These are phyloP conservation scores for Euphorbia neoarborescens DNA, from an alignment of 441 rosid genomes.

Conservation along the genomic window DNA sequence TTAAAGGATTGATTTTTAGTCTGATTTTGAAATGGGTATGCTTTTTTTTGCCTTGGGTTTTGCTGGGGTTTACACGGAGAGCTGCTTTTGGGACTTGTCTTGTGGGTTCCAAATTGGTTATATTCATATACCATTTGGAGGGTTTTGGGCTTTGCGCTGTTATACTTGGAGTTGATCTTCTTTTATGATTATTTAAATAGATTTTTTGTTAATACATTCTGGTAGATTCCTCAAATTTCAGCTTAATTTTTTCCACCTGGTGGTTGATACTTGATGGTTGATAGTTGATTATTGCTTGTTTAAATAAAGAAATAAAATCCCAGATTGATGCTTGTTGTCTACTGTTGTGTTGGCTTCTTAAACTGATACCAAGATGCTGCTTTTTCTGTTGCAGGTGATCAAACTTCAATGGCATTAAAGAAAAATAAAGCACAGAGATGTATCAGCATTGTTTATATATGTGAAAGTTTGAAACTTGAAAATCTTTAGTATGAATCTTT, in stretches of 20 bases:
- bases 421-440: conserved; percentile 15
- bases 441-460: conserved; percentile 21
- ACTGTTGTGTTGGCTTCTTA: conserved; percentile 57
- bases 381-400: conserved; percentile 68
- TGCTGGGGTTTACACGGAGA: conserved; percentile 43
- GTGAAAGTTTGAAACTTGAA: conserved; percentile 56
- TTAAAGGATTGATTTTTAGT: conserved; percentile 13
- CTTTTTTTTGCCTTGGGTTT: conserved; percentile 27
- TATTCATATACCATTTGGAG: conserved; percentile 19
- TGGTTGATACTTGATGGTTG: conserved; percentile 39
- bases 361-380: conserved; percentile 84
- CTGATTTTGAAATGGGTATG: conserved; percentile 24
- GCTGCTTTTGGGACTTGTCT: conserved; percentile 43
- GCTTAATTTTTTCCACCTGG: conserved; percentile 26
- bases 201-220: conserved; percentile 30
- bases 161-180: conserved; percentile 16
- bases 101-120: conserved; percentile 24
- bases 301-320: conserved; percentile 7
- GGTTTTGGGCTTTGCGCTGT: conserved; percentile 23
- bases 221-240: conserved; percentile 44
- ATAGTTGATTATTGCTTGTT: conserved; percentile 31
- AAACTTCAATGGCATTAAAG: conserved; percentile 47
- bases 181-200: conserved; percentile 24
- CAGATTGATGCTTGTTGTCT: conserved; percentile 72
- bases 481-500: conserved; percentile 33